Percentiles rank a stretch among this genome's conserved stretches.
phyloP scores from a whole-genome alignment of 345 rosid genomes.

The Eucalyptus sp. region DNA sequence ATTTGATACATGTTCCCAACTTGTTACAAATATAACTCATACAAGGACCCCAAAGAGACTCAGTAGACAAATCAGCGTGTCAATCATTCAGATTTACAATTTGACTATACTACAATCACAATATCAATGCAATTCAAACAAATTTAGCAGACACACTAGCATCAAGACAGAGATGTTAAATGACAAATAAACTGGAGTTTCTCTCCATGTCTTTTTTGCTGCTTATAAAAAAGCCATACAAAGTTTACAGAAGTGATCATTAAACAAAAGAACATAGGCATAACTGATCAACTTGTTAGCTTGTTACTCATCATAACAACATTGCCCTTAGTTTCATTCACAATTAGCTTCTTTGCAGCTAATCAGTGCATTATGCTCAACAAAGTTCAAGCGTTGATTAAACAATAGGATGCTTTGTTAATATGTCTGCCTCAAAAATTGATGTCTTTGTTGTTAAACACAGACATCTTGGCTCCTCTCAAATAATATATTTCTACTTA shows the following conservation, averaged over 20 bases:
- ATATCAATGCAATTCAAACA: not conserved
- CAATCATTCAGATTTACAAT: not conserved
- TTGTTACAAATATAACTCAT: not conserved
- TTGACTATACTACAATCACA: not conserved
- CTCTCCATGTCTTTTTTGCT: not conserved
- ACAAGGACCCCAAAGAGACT: not conserved
- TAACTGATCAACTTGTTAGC: not conserved
- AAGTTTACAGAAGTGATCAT: not conserved
- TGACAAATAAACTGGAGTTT: not conserved
- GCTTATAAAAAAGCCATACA: not conserved
- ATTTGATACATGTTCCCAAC: not conserved
- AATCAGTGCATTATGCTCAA: not conserved
- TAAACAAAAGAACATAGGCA: not conserved
- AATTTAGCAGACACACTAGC: not conserved
- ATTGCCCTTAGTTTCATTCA: not conserved
- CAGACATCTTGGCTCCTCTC: not conserved
- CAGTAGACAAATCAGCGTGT: not conserved
- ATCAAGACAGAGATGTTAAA: not conserved
- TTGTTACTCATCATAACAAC: not conserved
- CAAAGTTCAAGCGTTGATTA: not conserved
- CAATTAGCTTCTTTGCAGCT: not conserved
- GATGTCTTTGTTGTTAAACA: not conserved
- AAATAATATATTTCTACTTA: not conserved
- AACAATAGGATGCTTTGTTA: not conserved
- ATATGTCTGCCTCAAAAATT: not conserved